phyloP scores from a whole-genome alignment of 1,139 yeast species.

The Martiniozyma asiatica region DNA sequence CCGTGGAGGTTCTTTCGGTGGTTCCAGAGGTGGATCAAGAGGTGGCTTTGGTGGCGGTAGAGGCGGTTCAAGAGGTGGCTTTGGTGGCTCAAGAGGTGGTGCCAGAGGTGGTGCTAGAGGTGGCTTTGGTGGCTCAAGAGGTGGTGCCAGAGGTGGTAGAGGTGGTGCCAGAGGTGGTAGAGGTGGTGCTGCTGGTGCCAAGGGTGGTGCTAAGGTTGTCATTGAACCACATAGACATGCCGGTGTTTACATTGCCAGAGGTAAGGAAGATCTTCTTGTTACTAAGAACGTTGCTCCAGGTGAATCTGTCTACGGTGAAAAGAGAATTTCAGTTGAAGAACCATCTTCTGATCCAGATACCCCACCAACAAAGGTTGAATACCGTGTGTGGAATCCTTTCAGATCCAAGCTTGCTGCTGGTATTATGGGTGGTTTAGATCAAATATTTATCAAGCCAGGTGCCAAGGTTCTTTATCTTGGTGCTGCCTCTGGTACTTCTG shows the following conservation, averaged over 20 bases:
- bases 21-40: constrained; percentile 32
- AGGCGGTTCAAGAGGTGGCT: constrained; percentile 21
- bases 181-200: constrained; percentile 67
- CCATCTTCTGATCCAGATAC: constrained; percentile 77
- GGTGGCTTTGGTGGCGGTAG: constrained; percentile 26
- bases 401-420: constrained; percentile 99
- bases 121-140: constrained; percentile 33
- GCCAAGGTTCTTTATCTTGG: constrained; percentile 94
- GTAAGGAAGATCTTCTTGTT: constrained; percentile 95
- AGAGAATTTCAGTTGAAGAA: constrained; percentile 87
- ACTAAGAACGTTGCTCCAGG: constrained; percentile 98
- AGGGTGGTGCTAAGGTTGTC: constrained; percentile 90
- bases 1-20: constrained; percentile 17
- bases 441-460: constrained; percentile 94
- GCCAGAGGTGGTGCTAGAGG: constrained; percentile 30
- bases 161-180: constrained; percentile 42
- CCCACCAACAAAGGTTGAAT: constrained; percentile 90
- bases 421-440: constrained; percentile 99
- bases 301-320: constrained; percentile 96
- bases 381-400: constrained; percentile 99
- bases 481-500: constrained; percentile 99
- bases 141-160: constrained; percentile 63
- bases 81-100: constrained; percentile 25
- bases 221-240: constrained; percentile 98
- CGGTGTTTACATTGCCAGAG: constrained; percentile 97